phyloP scores from a whole-genome alignment of 768 basidiomycete genomes.

The Russula ochroleuca region DNA sequence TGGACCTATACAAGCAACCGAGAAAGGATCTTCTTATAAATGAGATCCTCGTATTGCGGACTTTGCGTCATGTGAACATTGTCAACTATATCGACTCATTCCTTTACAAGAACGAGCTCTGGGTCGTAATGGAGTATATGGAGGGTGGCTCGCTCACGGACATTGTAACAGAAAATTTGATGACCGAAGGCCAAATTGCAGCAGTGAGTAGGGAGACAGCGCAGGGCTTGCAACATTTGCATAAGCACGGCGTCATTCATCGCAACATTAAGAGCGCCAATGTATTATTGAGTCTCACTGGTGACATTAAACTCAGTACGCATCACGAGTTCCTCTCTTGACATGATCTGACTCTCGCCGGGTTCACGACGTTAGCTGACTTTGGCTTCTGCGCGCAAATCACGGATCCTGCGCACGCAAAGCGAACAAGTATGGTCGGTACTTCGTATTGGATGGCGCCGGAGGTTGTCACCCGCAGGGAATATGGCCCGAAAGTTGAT shows the following conservation, averaged over 20 bases:
- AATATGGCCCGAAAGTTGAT: too few relatives aligned
- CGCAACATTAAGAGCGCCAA: conserved; percentile 99
- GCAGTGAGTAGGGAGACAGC: conserved; percentile 91
- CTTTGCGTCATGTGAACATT: conserved; percentile 93
- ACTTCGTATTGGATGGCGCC: too few relatives aligned
- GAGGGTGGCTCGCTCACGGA: conserved; percentile 93
- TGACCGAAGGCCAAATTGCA: conserved; percentile 98
- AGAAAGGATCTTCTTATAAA: conserved; percentile 99
- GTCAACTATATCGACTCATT: conserved; percentile 99
- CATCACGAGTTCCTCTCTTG: conserved; percentile 30
- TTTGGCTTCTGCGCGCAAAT: conserved; percentile 38
- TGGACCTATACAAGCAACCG: conserved; percentile 99
- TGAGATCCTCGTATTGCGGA: conserved; percentile 98
- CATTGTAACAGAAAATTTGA: conserved; percentile 91
- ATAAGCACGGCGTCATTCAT: conserved; percentile 95
- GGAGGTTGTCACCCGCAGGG: too few relatives aligned
- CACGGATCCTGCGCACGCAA: too few relatives aligned
- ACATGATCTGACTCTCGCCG: not conserved
- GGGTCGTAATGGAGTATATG: conserved; percentile 99
- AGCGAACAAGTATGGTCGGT: too few relatives aligned
- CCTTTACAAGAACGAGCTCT: conserved; percentile 94
- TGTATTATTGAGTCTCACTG: conserved; percentile 84
- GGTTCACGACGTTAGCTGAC: conserved; percentile 54
- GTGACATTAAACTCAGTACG: conserved; percentile 97
- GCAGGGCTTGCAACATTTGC: conserved; percentile 91